Conservation (phyloP, 169 alveolate species). For the Ophryocystis elektroscirrha region DNA sequence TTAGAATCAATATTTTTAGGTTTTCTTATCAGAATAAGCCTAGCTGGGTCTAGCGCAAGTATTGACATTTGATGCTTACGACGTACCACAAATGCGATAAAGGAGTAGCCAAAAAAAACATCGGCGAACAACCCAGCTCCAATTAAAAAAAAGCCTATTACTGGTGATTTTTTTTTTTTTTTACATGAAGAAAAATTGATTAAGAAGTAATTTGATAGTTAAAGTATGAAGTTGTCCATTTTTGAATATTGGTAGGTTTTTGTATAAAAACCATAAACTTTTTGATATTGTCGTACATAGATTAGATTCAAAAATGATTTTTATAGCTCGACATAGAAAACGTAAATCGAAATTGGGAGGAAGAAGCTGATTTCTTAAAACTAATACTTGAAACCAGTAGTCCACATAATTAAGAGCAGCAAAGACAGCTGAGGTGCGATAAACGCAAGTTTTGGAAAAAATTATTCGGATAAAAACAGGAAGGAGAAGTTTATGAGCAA, state of each 20-base stretch:
- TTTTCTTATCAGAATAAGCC: too few species aligned
- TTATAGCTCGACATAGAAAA: constrained; percentile 8
- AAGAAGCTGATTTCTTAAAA: constrained; percentile 9
- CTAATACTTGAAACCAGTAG: constrained; percentile 11
- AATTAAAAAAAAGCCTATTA: constrained; percentile 6
- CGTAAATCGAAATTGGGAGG: constrained; percentile 19
- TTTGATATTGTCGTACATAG: constrained; percentile 12
- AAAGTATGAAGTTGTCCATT: constrained; percentile 4
- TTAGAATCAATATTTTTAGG: too few species aligned
- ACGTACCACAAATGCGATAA: constrained; percentile 14
- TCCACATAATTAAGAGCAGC: constrained; percentile 20
- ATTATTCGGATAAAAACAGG: constrained; percentile 16
- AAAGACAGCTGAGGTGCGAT: constrained; percentile 10
- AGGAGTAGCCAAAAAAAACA: constrained; percentile 19
- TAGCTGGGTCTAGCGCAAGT: too few species aligned
- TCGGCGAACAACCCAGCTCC: constrained; percentile 25
- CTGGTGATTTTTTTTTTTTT: background rate
- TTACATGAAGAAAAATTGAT: background rate
- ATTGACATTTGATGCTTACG: too few species aligned
- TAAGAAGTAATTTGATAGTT: background rate
- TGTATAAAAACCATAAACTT: constrained; percentile 20
- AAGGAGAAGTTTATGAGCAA: constrained; percentile 16
- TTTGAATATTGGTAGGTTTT: constrained; percentile 10
- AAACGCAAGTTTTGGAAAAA: constrained; percentile 10
- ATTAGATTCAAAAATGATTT: constrained; percentile 10